Evolutionary conservation across 768 basidiomycete species (phyloP).

Genomic region (Serpula lacrymans): DNA sequence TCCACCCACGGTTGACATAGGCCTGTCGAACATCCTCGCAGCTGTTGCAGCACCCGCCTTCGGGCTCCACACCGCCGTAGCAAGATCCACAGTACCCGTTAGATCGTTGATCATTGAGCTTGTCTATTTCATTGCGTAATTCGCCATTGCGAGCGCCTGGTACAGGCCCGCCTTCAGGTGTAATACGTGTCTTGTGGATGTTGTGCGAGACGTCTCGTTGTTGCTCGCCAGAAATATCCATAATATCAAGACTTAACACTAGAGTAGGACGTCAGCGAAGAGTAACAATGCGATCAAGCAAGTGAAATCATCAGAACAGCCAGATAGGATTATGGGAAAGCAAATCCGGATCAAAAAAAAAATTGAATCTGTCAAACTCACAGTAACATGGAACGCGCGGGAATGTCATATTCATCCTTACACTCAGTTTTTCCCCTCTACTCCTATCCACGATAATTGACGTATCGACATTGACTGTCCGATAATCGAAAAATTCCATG

Average conservation of each 20-base stretch:
- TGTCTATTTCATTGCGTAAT: constrained; percentile 85
- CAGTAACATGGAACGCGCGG: constrained; percentile 97
- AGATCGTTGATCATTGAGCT: constrained; percentile 57
- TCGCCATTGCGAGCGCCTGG: constrained; percentile 54
- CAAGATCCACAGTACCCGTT: constrained; percentile 90
- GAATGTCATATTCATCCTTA: constrained; percentile 90
- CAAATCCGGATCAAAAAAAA: not conserved
- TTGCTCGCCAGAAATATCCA: constrained; percentile 97
- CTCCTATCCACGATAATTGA: constrained; percentile 94
- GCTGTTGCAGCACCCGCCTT: constrained; percentile 86
- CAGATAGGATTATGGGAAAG: not conserved
- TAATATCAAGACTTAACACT: constrained; percentile 96
- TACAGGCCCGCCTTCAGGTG: constrained; percentile 55
- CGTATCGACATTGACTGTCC: constrained; percentile 81
- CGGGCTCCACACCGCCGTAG: constrained; percentile 80
- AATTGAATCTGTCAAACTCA: no score
- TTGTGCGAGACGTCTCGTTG: constrained; percentile 91
- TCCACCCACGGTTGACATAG: constrained; percentile 93
- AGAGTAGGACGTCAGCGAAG: constrained; percentile 1
- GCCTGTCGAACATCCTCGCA: constrained; percentile 93
- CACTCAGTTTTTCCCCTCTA: constrained; percentile 90
- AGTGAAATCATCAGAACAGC: constrained; percentile 1
- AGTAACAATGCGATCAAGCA: no score
- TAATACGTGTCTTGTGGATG: constrained; percentile 78
- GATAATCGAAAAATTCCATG: constrained; percentile 96